A percentile compares a stretch with the other conserved stretches of the same genome.
phyloP scores from a whole-genome alignment of 2,329 filamentous ascomycete species.

The Aspergillus neoniger region DNA sequence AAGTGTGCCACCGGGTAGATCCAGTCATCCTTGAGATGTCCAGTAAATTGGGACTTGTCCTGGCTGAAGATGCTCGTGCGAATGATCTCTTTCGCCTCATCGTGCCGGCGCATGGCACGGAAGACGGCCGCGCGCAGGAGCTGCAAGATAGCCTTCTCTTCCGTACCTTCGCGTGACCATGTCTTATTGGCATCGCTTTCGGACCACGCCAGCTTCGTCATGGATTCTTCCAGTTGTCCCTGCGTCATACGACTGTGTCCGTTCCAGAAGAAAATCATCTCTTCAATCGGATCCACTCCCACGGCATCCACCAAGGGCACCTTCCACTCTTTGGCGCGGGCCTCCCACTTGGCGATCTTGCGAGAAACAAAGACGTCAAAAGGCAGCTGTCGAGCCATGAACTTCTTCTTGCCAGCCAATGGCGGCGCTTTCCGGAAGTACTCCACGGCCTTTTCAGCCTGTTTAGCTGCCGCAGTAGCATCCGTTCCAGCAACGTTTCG shows the following conservation, averaged over 20 bases:
- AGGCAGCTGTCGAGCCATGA: conserved; percentile 86
- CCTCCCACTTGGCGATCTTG: conserved; percentile 87
- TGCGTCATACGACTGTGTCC: conserved; percentile 77
- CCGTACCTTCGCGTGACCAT: conserved; percentile 55
- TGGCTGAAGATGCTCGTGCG: conserved; percentile 64
- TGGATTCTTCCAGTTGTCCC: conserved; percentile 63
- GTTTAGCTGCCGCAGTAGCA: conserved; percentile 51
- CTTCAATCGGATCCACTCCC: conserved; percentile 76
- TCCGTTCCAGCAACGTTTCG: conserved; percentile 48
- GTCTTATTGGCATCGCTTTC: conserved; percentile 59
- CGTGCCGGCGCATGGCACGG: conserved; percentile 62
- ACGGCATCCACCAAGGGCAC: conserved; percentile 76
- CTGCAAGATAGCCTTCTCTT: conserved; percentile 66
- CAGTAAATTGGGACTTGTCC: conserved; percentile 56
- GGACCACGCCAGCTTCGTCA: conserved; percentile 67
- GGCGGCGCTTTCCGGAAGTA: conserved; percentile 71
- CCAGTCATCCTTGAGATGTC: conserved; percentile 54
- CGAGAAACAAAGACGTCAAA: conserved; percentile 83
- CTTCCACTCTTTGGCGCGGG: conserved; percentile 66
- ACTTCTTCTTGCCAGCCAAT: conserved; percentile 78
- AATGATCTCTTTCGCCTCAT: conserved; percentile 67
- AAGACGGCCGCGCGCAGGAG: conserved; percentile 68
- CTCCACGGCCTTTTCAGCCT: conserved; percentile 67
- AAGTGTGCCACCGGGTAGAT: conserved; percentile 78
- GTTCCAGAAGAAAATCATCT: conserved; percentile 95